Conservation (phyloP, 2,329 filamentous ascomycete species). For the Trichoderma breve region DNA sequence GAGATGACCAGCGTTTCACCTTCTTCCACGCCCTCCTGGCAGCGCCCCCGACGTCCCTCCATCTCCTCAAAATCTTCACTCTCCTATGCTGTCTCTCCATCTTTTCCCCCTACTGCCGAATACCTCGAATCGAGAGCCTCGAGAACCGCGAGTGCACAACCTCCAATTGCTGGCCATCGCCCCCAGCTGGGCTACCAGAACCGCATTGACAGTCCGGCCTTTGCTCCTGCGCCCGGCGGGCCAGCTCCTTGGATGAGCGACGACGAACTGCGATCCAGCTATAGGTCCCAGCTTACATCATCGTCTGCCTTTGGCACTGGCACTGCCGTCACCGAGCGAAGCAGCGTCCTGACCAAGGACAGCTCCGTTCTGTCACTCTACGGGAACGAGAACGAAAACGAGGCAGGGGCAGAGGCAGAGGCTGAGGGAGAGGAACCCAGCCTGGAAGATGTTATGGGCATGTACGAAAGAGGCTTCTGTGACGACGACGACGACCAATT, state of each 20-base stretch:
- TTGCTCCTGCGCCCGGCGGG: slow-evolving; percentile 34
- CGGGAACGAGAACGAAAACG: slow-evolving; percentile 28
- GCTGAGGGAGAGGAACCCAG: slow-evolving; percentile 50
- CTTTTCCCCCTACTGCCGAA: slow-evolving; percentile 42
- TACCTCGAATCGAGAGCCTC: slow-evolving; percentile 34
- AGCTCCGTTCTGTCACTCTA: slow-evolving; percentile 68
- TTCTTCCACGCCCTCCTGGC: slow-evolving; percentile 38
- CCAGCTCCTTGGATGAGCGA: slow-evolving; percentile 48
- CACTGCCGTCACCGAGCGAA: slow-evolving; percentile 70
- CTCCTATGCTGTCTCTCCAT: slow-evolving; percentile 46
- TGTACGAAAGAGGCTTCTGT: slow-evolving; percentile 63
- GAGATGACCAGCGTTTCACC: slow-evolving; percentile 31
- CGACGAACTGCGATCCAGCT: slow-evolving; percentile 55
- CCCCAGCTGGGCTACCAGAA: slow-evolving; percentile 27
- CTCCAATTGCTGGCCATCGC: slow-evolving; percentile 30
- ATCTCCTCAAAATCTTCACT: slow-evolving; percentile 49
- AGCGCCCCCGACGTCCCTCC: slow-evolving; percentile 46
- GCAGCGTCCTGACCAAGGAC: slow-evolving; percentile 75
- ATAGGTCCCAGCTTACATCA: slow-evolving; percentile 54
- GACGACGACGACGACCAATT: slow-evolving; percentile 42
- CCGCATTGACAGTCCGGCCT: slow-evolving; percentile 39
- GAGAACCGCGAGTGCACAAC: slow-evolving; percentile 30
- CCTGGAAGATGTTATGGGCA: slow-evolving; percentile 67
- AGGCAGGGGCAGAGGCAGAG: slow-evolving; percentile 33
- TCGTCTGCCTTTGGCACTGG: slow-evolving; percentile 63